Base-by-base conservation (phyloP, 768 basidiomycete species). In the Terana coerulea region DNA sequence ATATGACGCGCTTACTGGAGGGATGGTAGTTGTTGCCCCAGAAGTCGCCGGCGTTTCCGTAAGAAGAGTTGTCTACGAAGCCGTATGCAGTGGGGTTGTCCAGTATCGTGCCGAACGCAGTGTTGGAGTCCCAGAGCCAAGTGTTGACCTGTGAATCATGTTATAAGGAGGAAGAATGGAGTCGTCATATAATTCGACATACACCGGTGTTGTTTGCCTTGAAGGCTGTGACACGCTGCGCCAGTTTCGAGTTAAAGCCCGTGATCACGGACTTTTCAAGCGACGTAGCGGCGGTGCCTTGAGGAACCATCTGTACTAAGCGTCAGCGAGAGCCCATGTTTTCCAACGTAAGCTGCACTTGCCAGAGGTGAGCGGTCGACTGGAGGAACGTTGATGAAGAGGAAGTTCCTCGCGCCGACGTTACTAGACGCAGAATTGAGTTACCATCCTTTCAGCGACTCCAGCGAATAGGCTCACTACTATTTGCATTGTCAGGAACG, bases 321-420 rank as follows among this genome's bases (percentile, higher is more conserved):
- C 36, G 30, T 35, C 30, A 10, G n/a, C 45, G 29, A 15, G 17
- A 22, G 30, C n/a, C 15, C 39, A 7, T 14, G 10, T 9, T 30
- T 17, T 39, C 6, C 9, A 15, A 19, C 5, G 9, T 47, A 67
- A 3, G 69, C 69, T n/a, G 73, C 64, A 72, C 55, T 66, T 68
- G 79, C 79, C 52, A 83, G 65, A 65, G 82, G 82, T 3, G 81
- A 72, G 28, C 80, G 71, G 46, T 84, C 66, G n/a, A 74, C 69
- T 1, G 81, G 80, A 3, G 82, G 83, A 14, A 85, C 80, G 28
- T 77, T 83, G 46, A 84, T 69, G 67, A 84, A 80, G 15, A 84
- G 65, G 68, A 84, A 84, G 49, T 79, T 80, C 31, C 83, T 71
- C 7, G 75, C 84, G 15, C 84, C 84, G 24, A 64, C 73, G 34